phyloP scores from a whole-genome alignment of 805 yeast species.

The Ascoidea tarda region DNA sequence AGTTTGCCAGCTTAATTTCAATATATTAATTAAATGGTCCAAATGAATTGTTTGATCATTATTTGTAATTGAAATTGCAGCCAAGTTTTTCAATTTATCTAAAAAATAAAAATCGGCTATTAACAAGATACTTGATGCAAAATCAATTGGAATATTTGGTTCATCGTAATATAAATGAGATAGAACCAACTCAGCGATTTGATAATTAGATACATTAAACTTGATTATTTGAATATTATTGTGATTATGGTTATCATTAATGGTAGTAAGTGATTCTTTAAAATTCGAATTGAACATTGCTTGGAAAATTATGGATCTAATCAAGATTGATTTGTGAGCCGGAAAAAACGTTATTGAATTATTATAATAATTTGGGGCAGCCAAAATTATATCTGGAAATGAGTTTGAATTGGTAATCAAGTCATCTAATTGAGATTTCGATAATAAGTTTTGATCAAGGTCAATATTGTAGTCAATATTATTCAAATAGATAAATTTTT shows the following conservation, averaged over 20 bases:
- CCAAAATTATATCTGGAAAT: slow-evolving; percentile 34
- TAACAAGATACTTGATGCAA: slow-evolving; percentile 3
- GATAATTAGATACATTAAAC: not conserved
- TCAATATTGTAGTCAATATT: not conserved
- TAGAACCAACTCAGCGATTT: slow-evolving; percentile 2
- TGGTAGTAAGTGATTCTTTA: slow-evolving; percentile 16
- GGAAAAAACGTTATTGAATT: slow-evolving; percentile 31
- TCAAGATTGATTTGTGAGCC: slow-evolving; percentile 44
- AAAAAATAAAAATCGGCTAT: not conserved
- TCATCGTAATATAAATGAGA: not conserved
- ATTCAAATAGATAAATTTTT: no score
- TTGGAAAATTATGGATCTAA: slow-evolving; percentile 49
- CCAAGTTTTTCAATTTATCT: not conserved
- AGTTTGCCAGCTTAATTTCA: slow-evolving; percentile 56
- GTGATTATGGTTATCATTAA: not conserved
- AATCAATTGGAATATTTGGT: not conserved
- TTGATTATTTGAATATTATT: not conserved
- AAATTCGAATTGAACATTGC: slow-evolving; percentile 45
- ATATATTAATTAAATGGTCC: slow-evolving; percentile 30
- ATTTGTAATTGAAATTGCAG: not conserved
- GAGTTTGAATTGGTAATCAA: slow-evolving; percentile 8
- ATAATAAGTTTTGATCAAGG: not conserved
- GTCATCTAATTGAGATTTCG: slow-evolving; percentile 5
- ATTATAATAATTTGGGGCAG: slow-evolving; percentile 18
- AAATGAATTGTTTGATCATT: not conserved